Conservation (phyloP, 1,139 yeast genomes). For the Magnusiomyces ingens region DNA sequence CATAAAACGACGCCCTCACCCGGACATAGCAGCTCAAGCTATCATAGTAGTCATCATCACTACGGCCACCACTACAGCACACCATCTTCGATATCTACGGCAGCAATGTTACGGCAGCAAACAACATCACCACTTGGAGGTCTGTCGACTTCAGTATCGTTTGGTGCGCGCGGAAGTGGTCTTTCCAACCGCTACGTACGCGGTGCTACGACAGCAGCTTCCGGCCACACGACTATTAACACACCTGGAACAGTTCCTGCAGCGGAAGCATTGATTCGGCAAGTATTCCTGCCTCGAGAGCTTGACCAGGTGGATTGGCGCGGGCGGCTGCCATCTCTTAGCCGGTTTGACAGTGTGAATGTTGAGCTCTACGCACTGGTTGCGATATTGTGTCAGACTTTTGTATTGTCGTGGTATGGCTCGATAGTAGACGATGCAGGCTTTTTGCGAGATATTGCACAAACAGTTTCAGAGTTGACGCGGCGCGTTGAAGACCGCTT, state of each 20-base stretch:
- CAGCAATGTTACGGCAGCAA: no score
- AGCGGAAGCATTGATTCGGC: slow-evolving; percentile 12
- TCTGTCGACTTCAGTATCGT: no score
- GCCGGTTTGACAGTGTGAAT: slow-evolving; percentile 33
- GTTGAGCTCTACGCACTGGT: slow-evolving; percentile 40
- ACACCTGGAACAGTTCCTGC: no score
- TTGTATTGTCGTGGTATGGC: slow-evolving; percentile 43
- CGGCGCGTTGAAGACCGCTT: slow-evolving; percentile 35
- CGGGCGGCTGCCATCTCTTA: slow-evolving; percentile 11
- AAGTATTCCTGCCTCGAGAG: slow-evolving; percentile 13
- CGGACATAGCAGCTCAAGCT: not conserved
- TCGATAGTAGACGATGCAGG: slow-evolving; percentile 38
- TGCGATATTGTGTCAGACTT: slow-evolving; percentile 40
- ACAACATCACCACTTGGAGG: no score
- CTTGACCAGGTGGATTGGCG: slow-evolving; percentile 13
- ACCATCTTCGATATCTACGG: no score
- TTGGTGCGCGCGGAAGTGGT: no score
- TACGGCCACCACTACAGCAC: not conserved
- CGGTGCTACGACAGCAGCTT: not conserved
- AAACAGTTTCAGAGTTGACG: slow-evolving; percentile 36
- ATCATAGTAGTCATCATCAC: not conserved
- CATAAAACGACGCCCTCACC: not conserved
- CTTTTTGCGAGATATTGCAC: slow-evolving; percentile 36
- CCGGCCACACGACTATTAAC: not conserved
- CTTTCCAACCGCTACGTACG: not conserved